Evolutionary conservation across 2,329 filamentous ascomycete species (phyloP), one percentile per base, ranked within the genome.

Genomic region (Fusarium buharicum): DNA sequence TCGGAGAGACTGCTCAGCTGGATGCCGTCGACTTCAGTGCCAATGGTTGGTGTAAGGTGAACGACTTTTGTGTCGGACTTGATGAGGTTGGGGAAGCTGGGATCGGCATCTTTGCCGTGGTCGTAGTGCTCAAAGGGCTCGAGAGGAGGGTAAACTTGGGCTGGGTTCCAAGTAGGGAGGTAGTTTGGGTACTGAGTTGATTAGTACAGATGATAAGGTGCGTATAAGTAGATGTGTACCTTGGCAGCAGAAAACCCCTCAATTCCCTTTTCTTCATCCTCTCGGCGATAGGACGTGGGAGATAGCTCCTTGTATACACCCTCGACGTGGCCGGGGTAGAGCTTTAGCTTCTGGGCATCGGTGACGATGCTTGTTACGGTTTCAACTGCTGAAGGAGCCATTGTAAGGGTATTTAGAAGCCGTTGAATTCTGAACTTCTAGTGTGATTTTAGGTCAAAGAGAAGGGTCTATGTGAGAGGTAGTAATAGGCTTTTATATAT

Each of bases 61-160:
- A 78, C 81, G 37, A 87, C 76, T 28, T 81, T 75, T 8, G 77
- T 78, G n/a, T 76, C 77, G 33, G 78, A 73, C 3, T 82, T 79
- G 2, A 94, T 79, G 3, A 94, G 84, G 62, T 93, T 90, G 1
- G 86, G 83, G 69, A 89, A 92, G 2, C 80, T 77, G 2, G 84
- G 79, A 71, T 93, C 89, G 41, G 91, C 90, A 67, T 92, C 88
- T 68, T 88, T 88, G 67, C 90, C 91, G 68, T 90, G 90, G 52
- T 94, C 90, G 62, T 86, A 84, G 72, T 92, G 89, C 71, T 89
- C 82, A 68, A 92, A 93, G 1, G 83, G 85, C 60, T 88, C 78
- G 8, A 91, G 81, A 7, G 90, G 88, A 52, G 85, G 81, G 68
- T 88, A 90, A 62, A 81, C 82, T 75, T 87, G 84, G 62, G 86